Base-by-base conservation (phyloP, 2,329 filamentous ascomycete genomes). In the Lachnum nothofagi region DNA sequence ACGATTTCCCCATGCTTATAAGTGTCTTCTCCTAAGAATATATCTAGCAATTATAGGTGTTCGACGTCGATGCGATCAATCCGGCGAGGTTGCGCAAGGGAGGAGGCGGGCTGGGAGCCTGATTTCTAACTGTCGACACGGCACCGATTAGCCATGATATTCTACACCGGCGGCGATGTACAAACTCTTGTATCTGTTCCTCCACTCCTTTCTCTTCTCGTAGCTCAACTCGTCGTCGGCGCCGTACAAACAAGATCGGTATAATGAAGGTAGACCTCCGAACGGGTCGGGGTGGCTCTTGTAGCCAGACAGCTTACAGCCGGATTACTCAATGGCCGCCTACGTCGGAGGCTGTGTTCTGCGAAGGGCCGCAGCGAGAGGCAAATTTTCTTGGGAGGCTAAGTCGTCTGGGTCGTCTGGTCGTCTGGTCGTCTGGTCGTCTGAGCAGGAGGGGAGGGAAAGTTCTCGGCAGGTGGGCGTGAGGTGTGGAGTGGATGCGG, bases 1-100 rank as follows among this genome's bases (percentile, higher is more conserved):
- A 78, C 75, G 75, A 75, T 74, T 78, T 77, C 58, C 75, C 75
- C 75, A 78, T 77, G 45, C 60, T 62, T 16, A 19, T 9, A 46
- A 29, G 25, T 44, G 46, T 37, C 37, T 35, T 43, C 29, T 48
- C 31, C 31, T 23, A 34, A 31, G 25, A 17, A 10, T 27, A 37
- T 31, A 16, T 3, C 22, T 4, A 23, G 20, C 24, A 22, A 29
- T 12, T 45, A 22, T 42, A 24, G 42, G 16, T 45, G 44, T 27
- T 25, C 16, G n/a, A 37, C 29, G 22, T 35, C 20, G 20, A 35
- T 41, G 37, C 35, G 22, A 44, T 45, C 24, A n/a, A 8, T 19
- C 22, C 16, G 33, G 35, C 33, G 33, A 42, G 23, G 17, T 16
- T 6, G 20, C 25, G 25, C 25, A 37, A 9, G 34, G 17, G 9